These are phyloP conservation scores for Porodaedalea pini DNA, from an alignment of 1,284 basidiomycete species.

Conservation along the genomic window DNA sequence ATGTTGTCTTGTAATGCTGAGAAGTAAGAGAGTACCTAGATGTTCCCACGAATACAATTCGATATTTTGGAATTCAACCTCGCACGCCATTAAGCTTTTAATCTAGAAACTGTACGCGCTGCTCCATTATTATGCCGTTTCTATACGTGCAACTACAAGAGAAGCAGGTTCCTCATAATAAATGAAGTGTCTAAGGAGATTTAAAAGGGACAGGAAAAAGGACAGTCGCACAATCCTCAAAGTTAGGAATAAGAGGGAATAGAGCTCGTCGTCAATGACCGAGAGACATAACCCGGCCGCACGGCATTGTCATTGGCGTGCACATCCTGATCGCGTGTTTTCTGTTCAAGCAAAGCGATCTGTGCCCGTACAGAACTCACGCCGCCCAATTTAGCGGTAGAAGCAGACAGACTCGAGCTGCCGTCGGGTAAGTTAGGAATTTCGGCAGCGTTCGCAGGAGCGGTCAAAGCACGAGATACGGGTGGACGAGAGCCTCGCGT, in stretches of 20 bases:
- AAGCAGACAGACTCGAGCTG: not conserved
- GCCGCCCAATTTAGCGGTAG: not conserved
- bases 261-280: conserved; percentile 2
- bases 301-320: not conserved
- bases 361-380: conserved; percentile 1
- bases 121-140: too few species aligned
- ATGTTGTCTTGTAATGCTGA: too few species aligned
- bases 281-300: not conserved
- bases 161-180: too few species aligned
- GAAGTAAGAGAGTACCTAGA: too few species aligned
- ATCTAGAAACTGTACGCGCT: too few species aligned
- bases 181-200: too few species aligned
- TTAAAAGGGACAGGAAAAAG: not conserved
- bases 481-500: not conserved
- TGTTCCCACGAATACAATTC: too few species aligned
- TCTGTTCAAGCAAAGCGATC: conserved; percentile 9
- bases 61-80: too few species aligned
- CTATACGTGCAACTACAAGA: too few species aligned
- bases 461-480: not conserved
- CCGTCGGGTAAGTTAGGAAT: not conserved
- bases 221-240: not conserved
- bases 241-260: not conserved
- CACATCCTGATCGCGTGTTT: not conserved
- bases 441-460: not conserved
- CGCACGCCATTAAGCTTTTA: too few species aligned